Percentiles rank a stretch among this genome's conserved stretches.
These are phyloP conservation scores for Collybiopsis luxurians DNA, from an alignment of 768 basidiomycete species.

Conservation along the genomic window DNA sequence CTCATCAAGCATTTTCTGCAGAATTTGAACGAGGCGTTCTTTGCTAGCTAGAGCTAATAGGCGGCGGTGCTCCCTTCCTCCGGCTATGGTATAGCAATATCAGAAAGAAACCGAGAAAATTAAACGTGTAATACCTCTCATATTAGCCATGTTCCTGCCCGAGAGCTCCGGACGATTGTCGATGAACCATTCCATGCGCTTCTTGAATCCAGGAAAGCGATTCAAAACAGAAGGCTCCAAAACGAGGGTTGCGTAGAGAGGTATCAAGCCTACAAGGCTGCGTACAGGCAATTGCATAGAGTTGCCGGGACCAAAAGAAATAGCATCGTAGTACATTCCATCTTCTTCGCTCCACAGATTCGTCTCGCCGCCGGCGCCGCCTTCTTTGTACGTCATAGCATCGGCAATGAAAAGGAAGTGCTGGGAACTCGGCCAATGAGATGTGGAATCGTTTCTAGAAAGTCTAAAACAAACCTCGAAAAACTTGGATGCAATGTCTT, in stretches of 20 bases:
- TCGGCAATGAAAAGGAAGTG: constrained; percentile 99
- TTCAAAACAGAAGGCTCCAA: constrained; percentile 88
- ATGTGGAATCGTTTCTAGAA: background rate
- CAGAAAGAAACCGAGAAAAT: background rate
- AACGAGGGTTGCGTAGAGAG: constrained; percentile 91
- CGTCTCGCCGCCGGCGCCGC: constrained; percentile 70
- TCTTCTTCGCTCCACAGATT: constrained; percentile 96
- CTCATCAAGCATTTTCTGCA: constrained; percentile 97
- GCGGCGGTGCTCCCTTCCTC: constrained; percentile 82
- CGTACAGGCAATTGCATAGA: constrained; percentile 91
- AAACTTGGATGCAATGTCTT: constrained; percentile 99
- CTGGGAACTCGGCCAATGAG: constrained; percentile 30
- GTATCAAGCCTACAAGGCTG: constrained; percentile 96
- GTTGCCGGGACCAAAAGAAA: constrained; percentile 78
- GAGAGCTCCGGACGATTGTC: constrained; percentile 89
- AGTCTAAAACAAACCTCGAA: constrained; percentile 53
- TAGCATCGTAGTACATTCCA: constrained; percentile 98
- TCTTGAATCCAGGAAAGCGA: constrained; percentile 96
- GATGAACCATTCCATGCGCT: constrained; percentile 98
- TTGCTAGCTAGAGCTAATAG: constrained; percentile 89
- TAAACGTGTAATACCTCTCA: constrained; percentile 57
- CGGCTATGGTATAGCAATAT: constrained; percentile 23
- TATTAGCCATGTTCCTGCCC: constrained; percentile 92
- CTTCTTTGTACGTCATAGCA: constrained; percentile 91
- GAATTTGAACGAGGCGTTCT: constrained; percentile 81